Base-by-base conservation (phyloP, 2,329 filamentous ascomycete species). In the Neofusicoccum ribis region DNA sequence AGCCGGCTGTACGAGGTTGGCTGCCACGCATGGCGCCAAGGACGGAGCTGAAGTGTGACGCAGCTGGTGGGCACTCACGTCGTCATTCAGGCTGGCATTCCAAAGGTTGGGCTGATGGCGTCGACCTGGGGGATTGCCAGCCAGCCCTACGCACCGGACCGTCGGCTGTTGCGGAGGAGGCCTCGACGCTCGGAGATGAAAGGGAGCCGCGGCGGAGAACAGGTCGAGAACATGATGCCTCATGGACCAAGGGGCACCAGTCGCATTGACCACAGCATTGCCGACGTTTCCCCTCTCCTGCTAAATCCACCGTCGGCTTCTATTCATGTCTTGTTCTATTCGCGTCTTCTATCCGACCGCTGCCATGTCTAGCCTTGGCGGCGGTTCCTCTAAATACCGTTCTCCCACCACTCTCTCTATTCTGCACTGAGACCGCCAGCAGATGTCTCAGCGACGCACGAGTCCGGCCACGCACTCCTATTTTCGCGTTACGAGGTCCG, bases 101-200 rank as follows among this genome's bases (percentile, higher is more conserved):
- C 15, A 34, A 8, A 44, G 34, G n/a, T 17, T 44, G n/a, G n/a
- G 54, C 39, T 17, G 54, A 31, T 44, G 37, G 37, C 54, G 54
- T 36, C n/a, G 54, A 37, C 27, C 56, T 60, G 56, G 56, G 43
- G 56, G 56, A 60, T 60, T 47, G n/a, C 5, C 56, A 17, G 41
- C 4, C 31, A 60, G 31, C 43, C 56, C 41, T 60, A 60, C 27
- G 23, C 2, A 44, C 39, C 39, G 43, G 43, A 36, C 54, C 27
- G 54, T 14, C 54, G 54, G 54, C 41, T 23, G 54, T 47, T 59
- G 54, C 41, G 54, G 54, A 60, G 43, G 31, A 37, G 56, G 56
- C 41, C 20, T 60, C 37, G 41, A 31, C 37, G 56, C 7, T 60
- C 56, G 56, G 56, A 60, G 17, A 60, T 60, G 56, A 60, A 60